Evolutionary conservation across 257 asterid genomes (phyloP).

Genomic region (Salvia splendens): DNA sequence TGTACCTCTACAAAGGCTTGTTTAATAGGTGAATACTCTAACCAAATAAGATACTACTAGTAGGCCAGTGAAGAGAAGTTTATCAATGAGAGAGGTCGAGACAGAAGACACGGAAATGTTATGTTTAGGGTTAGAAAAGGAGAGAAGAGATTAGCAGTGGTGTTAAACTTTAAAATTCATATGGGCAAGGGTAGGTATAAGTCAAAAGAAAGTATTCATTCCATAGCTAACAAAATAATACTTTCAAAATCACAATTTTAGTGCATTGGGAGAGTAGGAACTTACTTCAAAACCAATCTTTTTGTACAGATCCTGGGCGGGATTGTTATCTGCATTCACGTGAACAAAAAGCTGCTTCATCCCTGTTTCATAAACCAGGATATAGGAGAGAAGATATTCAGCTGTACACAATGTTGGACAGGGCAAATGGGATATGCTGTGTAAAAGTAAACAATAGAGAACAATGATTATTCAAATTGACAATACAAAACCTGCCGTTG

Average conservation of each 20-base stretch:
- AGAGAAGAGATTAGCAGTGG: constrained; percentile 12
- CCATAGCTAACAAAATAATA: background rate
- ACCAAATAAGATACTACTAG: background rate
- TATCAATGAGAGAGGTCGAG: background rate
- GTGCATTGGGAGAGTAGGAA: constrained; percentile 17
- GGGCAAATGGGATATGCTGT: background rate
- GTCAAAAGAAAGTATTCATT: background rate
- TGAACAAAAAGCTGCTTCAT: constrained; percentile 77
- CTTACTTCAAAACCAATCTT: constrained; percentile 78
- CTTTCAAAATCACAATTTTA: background rate
- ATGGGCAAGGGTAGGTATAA: constrained; percentile 19
- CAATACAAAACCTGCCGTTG: constrained; percentile 51
- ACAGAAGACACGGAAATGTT: background rate
- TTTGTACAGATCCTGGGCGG: constrained; percentile 73
- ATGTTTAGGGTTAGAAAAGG: background rate
- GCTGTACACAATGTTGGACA: constrained; percentile 7
- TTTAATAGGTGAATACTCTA: constrained; percentile 2
- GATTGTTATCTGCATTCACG: constrained; percentile 72
- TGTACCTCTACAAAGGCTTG: background rate
- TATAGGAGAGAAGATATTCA: constrained; percentile 11
- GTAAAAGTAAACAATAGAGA: background rate
- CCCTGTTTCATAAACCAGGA: constrained; percentile 52
- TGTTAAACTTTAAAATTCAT: background rate
- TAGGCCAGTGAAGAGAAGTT: background rate
- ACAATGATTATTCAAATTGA: constrained; percentile 25